phyloP scores from a whole-genome alignment of 176 grass and related monocot genomes.

The Saccharum spontaneum region DNA sequence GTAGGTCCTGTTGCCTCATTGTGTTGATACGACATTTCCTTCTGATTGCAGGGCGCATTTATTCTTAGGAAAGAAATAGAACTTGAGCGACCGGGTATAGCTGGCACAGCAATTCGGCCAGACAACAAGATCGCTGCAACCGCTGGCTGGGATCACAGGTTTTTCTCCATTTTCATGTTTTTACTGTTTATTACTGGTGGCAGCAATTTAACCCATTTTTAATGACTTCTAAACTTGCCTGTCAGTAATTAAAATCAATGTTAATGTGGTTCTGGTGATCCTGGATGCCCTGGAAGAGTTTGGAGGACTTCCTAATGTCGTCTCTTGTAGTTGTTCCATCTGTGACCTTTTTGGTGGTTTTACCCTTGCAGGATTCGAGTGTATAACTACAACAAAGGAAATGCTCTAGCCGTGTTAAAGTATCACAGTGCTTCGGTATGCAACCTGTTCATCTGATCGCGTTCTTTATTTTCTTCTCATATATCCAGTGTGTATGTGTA shows the following conservation, averaged over 20 bases:
- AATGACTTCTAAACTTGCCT: neutral
- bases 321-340: conserved; percentile 11
- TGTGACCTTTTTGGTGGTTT: conserved; percentile 16
- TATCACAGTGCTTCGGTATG: conserved; percentile 77
- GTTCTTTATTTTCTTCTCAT: neutral
- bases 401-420: conserved; percentile 67
- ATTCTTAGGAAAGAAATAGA: conserved; percentile 78
- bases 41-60: conserved; percentile 51
- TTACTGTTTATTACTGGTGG: neutral
- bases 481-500: neutral
- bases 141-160: conserved; percentile 97
- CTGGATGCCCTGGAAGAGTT: neutral
- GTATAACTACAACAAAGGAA: conserved; percentile 85
- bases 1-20: neutral
- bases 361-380: conserved; percentile 69
- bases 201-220: neutral
- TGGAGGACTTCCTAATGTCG: neutral
- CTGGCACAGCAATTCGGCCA: conserved; percentile 62
- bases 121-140: conserved; percentile 89
- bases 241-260: neutral
- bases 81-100: conserved; percentile 67
- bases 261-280: neutral
- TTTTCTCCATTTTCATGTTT: conserved; percentile 31
- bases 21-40: conserved; percentile 16
- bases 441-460: conserved; percentile 9